Base-by-base conservation (phyloP, 441 rosid species). In the Adansonia madagascariensis region DNA sequence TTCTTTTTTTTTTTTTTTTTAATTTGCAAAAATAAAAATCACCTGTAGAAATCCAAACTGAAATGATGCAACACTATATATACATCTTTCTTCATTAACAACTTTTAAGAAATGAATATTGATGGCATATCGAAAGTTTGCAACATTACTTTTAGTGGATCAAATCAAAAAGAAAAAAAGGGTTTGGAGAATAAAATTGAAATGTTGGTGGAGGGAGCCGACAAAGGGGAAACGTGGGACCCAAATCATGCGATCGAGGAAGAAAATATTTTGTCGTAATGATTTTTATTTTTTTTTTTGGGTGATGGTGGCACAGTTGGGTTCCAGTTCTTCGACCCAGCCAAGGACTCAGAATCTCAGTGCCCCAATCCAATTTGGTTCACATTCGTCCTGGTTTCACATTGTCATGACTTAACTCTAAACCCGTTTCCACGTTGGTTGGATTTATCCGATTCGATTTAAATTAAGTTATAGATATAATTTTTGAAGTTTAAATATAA, bases 141-240 rank as follows among this genome's bases (percentile, higher is more conserved):
- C 50, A 22, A 31, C 39, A 31, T 31, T 43, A 20, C 53, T 56
- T 56, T 73, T 60, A 60, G 14, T 8, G 17, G 8, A 44, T 44
- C 15, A 43, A 44, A 44, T 31, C 39, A 8, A 31, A 31, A 31
- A 31, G 39, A 31, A 11, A 20, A 79, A 64, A 63, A 62, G 31
- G 20, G 8, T 17, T 20, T 11, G 5, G 20, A 77, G 80, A 78
- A 79, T 66, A 62, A 74, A 74, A 75, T 70, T 75, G 79, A 77
- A 31, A 74, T 55, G 76, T 52, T 35, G 53, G 17, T 11, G 74
- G 80, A 56, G 65, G 80, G 74, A 80, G 87, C 76, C 86, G 92
- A 91, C 91, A 89, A 75, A 12, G 87, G 84, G 83, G 68, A 70
- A 77, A 24, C 9, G 60, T 66, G 80, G 88, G 31, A 79, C 89